Evolutionary conservation across 2,329 filamentous ascomycete genomes (phyloP).

Genomic region (Aspergillus fijiensis): DNA sequence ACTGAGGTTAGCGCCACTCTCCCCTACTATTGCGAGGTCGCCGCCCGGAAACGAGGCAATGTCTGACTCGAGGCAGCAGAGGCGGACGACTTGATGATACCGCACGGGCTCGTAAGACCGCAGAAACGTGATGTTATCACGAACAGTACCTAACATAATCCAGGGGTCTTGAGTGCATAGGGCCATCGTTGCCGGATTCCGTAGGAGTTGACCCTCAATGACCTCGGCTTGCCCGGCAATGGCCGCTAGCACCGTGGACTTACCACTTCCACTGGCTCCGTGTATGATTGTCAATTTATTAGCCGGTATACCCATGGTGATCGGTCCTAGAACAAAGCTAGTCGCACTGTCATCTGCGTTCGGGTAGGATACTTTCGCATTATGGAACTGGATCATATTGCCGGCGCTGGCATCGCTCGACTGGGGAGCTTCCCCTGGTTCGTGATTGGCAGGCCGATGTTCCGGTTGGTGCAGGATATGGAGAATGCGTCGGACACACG

Average conservation of each 20-base stretch:
- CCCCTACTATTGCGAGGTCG: constrained; percentile 60
- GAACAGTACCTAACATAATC: constrained; percentile 64
- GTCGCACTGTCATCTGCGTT: neutral
- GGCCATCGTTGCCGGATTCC: neutral
- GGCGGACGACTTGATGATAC: constrained; percentile 60
- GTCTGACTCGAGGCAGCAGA: constrained; percentile 58
- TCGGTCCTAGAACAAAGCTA: neutral
- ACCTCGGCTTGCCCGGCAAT: neutral
- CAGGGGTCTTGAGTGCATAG: constrained; percentile 60
- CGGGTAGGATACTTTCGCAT: neutral
- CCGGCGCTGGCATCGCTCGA: neutral
- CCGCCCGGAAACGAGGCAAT: constrained; percentile 55
- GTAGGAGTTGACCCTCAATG: neutral
- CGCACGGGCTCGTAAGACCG: constrained; percentile 52
- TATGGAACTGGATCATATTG: neutral
- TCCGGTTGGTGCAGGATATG: neutral
- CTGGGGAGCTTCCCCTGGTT: neutral
- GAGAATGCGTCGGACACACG: neutral
- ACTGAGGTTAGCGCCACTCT: constrained; percentile 61
- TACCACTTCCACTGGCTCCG: neutral
- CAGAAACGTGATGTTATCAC: constrained; percentile 65
- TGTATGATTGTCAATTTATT: neutral
- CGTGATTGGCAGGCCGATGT: neutral
- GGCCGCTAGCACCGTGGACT: neutral
- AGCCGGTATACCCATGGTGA: neutral